Base-by-base conservation (phyloP, 805 yeast genomes). In the Hanseniaspora thailandica region DNA sequence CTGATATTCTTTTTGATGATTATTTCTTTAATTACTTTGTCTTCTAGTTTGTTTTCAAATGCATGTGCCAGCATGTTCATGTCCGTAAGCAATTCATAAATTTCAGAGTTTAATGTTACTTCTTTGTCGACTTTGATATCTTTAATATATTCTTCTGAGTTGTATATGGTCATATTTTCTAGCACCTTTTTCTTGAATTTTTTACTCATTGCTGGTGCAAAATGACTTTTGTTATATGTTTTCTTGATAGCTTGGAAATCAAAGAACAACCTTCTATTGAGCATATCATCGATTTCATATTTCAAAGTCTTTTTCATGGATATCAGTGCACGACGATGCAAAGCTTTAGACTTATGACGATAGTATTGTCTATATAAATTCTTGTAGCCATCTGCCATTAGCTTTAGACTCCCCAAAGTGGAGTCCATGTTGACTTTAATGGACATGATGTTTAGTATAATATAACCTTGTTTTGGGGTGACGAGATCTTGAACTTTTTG, bases 1-100 rank as follows among this genome's bases (percentile, higher is more conserved):
- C 47, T 43, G 43, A 26, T 50, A 30, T 50, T 50, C 31, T 50
- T 50, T n/a, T 50, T 34, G 7, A 19, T 4, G 2, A 43, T 25
- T 8, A 47, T 46, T 17, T 9, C 25, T 1, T 47, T 13, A 12
- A 39, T 28, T 4, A 9, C 8, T 1, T n/a, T 13, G 15, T 41
- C 17, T 5, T 26, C 34, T 34, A 19, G 44, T 5, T 43, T 26
- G 20, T 12, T 10, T n/a, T 26, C 45, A 26, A 34, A 34, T 9
- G 38, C 23, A 39, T 50, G 36, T 20, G 44, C 20, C 20, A 50
- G 15, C 22, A 41, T 34, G 20, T 43, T 43, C 15, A 50, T 28
- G 25, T 50, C 54, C 4, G 47, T 34, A 26, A 50, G 2, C 20
- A 50, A 15, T 5, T 50, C 54, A 22, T 43, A 34, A 15, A 15